Conservation (phyloP, 148 eudicot genomes). For the Nepenthes mirabilis region DNA sequence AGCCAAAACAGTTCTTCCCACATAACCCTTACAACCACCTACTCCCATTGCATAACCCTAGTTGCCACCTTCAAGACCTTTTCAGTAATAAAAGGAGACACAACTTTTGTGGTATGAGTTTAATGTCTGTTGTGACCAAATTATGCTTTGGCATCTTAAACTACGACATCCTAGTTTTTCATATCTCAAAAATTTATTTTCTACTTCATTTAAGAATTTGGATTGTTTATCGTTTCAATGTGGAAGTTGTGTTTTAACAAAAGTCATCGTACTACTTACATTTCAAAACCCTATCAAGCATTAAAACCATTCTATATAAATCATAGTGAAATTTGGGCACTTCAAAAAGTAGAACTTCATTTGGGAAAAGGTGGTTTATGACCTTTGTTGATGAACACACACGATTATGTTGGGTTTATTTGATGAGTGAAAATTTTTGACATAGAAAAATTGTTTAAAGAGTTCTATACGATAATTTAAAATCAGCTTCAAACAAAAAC, state of each 20-base stretch:
- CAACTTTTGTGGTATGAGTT: neutral
- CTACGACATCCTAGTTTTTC: neutral
- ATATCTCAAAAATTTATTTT: neutral
- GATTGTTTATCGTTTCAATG: conserved; percentile 2
- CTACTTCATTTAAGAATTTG: neutral
- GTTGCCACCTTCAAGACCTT: too few relatives aligned
- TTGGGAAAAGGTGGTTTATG: neutral
- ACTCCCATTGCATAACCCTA: too few relatives aligned
- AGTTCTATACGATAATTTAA: neutral
- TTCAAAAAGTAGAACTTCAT: neutral
- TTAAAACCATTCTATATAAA: neutral
- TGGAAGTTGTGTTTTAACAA: conserved; percentile 1
- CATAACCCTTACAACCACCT: too few relatives aligned
- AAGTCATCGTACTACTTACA: neutral
- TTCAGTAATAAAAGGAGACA: neutral
- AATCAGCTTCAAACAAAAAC: conserved; percentile 4
- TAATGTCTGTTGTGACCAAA: neutral
- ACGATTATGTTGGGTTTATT: neutral
- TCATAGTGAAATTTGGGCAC: conserved; percentile 1
- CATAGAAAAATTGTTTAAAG: neutral
- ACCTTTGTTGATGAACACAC: neutral
- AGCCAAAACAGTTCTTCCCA: too few relatives aligned
- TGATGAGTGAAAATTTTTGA: neutral
- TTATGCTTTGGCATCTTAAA: neutral
- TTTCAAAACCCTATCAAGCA: neutral